phyloP scores from a whole-genome alignment of 2,329 filamentous ascomycete genomes.

The Scopulariopsis brevicaulis region DNA sequence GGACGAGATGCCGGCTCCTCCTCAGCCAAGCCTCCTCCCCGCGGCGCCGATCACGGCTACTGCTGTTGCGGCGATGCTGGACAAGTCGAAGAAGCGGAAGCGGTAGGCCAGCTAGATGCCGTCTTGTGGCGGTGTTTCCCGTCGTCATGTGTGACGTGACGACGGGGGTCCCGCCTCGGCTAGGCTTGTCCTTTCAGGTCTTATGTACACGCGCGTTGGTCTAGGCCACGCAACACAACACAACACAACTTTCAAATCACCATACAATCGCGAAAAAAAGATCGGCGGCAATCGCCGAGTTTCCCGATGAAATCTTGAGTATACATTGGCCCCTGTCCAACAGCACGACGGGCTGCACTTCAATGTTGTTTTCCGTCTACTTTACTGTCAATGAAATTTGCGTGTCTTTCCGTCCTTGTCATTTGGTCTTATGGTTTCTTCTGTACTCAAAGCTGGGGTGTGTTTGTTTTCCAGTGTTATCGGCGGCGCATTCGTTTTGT shows the following conservation, averaged over 20 bases:
- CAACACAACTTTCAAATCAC: background rate
- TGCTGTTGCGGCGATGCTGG: slow-evolving; percentile 17
- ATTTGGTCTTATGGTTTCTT: background rate
- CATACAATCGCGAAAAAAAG: background rate
- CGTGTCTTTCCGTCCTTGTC: background rate
- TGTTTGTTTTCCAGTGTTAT: background rate
- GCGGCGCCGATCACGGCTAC: slow-evolving; percentile 27
- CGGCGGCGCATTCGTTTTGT: background rate
- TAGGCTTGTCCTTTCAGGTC: background rate
- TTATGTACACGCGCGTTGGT: background rate
- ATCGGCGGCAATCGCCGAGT: background rate
- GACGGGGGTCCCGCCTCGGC: background rate
- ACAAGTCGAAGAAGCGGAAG: slow-evolving; percentile 54
- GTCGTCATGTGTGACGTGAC: background rate
- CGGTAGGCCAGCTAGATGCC: slow-evolving; percentile 23
- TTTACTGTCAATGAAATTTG: background rate
- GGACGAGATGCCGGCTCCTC: slow-evolving; percentile 32
- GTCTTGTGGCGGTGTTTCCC: background rate
- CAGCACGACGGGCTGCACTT: background rate
- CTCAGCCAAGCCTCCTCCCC: slow-evolving; percentile 22
- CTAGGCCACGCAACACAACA: background rate
- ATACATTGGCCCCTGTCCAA: background rate
- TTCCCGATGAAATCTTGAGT: background rate
- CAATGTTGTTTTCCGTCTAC: background rate
- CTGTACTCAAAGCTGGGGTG: too few relatives aligned